These are phyloP conservation scores for Lachnellula hyalina DNA, from an alignment of 2,329 filamentous ascomycete genomes.

Conservation along the genomic window DNA sequence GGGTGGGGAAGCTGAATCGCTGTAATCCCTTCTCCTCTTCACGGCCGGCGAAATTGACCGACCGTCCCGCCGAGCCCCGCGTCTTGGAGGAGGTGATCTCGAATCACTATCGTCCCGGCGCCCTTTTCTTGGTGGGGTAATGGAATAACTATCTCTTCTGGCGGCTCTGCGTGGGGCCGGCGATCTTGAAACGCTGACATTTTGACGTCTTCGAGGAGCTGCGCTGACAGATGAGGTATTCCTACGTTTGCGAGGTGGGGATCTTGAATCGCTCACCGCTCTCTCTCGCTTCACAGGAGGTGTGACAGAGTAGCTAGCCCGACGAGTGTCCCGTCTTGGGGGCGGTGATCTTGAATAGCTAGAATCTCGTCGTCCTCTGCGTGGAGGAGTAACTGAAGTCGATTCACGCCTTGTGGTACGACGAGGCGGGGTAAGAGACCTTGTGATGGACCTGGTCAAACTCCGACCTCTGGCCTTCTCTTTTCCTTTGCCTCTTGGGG, in stretches of 20 bases:
- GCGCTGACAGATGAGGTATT: constrained; percentile 26
- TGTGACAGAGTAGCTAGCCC: constrained; percentile 17
- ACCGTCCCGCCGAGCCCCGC: constrained; percentile 14
- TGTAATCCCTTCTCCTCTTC: constrained; percentile 27
- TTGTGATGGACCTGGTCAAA: constrained; percentile 23
- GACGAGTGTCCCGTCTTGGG: constrained; percentile 11
- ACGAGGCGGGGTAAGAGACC: constrained; percentile 19
- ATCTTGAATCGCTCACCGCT: constrained; percentile 15
- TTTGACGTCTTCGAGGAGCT: constrained; percentile 16
- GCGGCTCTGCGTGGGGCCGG: constrained; percentile 11
- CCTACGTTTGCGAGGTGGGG: constrained; percentile 18
- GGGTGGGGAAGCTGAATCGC: constrained; percentile 26
- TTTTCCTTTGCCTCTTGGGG: constrained; percentile 15
- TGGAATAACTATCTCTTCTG: constrained; percentile 12
- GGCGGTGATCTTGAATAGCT: constrained; percentile 25
- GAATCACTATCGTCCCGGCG: constrained; percentile 18
- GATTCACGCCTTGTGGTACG: constrained; percentile 10
- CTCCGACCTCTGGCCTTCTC: constrained; percentile 23
- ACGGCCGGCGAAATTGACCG: constrained; percentile 22
- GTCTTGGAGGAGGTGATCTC: constrained; percentile 15
- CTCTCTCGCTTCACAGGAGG: constrained; percentile 18
- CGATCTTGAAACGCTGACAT: constrained; percentile 19
- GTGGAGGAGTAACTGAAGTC: constrained; percentile 20
- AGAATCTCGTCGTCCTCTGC: constrained; percentile 13
- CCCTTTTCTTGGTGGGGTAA: constrained; percentile 14